These are phyloP conservation scores for Schoenoplectus triqueter DNA, from an alignment of 202 grass and related monocot genomes.

Conservation along the genomic window DNA sequence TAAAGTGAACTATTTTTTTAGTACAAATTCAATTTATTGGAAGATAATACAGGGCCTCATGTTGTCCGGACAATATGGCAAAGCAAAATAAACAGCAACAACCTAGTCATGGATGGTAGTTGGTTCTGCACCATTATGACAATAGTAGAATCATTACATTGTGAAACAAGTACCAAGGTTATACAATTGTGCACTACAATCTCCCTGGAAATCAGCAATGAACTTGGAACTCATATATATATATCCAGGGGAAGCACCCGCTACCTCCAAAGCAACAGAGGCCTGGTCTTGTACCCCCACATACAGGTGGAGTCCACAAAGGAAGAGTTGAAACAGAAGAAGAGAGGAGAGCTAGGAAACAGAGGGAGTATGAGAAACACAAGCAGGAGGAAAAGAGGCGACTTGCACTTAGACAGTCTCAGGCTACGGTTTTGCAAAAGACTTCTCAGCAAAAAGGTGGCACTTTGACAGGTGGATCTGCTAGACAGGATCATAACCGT, in stretches of 20 bases:
- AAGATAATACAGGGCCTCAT: neutral
- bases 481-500: constrained; percentile 34
- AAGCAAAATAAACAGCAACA: neutral
- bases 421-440: constrained; percentile 79
- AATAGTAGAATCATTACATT: constrained; percentile 1
- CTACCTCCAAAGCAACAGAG: constrained; percentile 49
- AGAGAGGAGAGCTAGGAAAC: constrained; percentile 70
- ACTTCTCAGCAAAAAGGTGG: constrained; percentile 51
- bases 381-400: constrained; percentile 69
- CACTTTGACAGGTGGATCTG: constrained; percentile 35
- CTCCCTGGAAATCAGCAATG: neutral
- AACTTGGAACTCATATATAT: neutral
- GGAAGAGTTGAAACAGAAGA: constrained; percentile 70
- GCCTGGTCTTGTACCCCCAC: constrained; percentile 25
- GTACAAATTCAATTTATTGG: constrained; percentile 3
- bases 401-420: constrained; percentile 71
- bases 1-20: neutral
- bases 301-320: constrained; percentile 31
- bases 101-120: neutral
- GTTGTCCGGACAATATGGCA: neutral
- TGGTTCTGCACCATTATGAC: neutral
- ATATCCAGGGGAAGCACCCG: constrained; percentile 28
- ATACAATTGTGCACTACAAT: neutral
- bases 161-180: neutral
- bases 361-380: constrained; percentile 86